These are phyloP conservation scores for Metschnikowia gelsemii DNA, from an alignment of 805 yeast species.

Conservation along the genomic window DNA sequence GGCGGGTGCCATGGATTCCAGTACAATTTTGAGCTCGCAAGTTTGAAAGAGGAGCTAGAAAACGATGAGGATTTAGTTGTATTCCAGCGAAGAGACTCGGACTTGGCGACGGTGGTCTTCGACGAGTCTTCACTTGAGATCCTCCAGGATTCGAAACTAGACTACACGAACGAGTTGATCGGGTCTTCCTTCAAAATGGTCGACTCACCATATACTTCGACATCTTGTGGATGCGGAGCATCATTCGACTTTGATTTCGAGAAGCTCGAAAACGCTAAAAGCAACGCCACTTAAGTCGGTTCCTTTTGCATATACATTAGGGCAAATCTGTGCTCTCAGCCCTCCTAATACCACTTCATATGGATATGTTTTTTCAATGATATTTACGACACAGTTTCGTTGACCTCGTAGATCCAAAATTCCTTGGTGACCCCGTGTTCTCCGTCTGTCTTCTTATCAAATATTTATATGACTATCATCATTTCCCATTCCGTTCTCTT, in stretches of 20 bases:
- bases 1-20: conserved; percentile 99
- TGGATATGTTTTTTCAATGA: conserved; percentile 5
- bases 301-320: too few species aligned
- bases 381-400: conserved; percentile 10
- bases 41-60: conserved; percentile 34
- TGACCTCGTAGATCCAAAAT: conserved; percentile 5
- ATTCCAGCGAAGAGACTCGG: conserved; percentile 57
- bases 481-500: background rate
- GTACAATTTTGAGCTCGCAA: conserved; percentile 68
- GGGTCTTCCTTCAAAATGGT: conserved; percentile 92
- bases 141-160: conserved; percentile 80
- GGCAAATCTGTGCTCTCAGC: too few species aligned
- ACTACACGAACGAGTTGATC: conserved; percentile 86
- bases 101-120: conserved; percentile 61
- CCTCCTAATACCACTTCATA: background rate
- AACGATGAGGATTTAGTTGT: conserved; percentile 43
- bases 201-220: conserved; percentile 81
- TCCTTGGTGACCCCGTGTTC: background rate
- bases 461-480: background rate
- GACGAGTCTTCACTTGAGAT: conserved; percentile 81
- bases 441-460: background rate
- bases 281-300: background rate
- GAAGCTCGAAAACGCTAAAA: conserved; percentile 32
- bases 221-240: conserved; percentile 48
- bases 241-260: conserved; percentile 49